Evolutionary conservation across 1,284 basidiomycete species (phyloP).

Genomic region (Leccinum solheimii): DNA sequence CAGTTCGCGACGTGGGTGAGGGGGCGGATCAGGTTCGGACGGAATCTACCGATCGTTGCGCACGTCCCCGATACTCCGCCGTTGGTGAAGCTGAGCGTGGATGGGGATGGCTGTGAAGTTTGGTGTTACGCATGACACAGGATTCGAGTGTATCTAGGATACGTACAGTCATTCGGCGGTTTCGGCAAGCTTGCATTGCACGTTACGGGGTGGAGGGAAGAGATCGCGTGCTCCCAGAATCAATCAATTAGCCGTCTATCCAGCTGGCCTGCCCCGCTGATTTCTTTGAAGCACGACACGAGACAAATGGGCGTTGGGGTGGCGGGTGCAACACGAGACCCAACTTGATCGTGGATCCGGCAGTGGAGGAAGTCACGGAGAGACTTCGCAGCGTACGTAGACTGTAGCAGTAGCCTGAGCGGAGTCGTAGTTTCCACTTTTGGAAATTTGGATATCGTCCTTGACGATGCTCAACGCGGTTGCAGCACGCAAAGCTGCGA

Average conservation of each 20-base stretch:
- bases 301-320: not conserved
- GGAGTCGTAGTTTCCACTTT: not conserved
- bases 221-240: not conserved
- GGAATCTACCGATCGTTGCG: conserved; percentile 34
- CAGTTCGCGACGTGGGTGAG: conserved; percentile 28
- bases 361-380: not conserved
- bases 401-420: too few species aligned
- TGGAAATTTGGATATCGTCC: not conserved
- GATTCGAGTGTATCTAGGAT: not conserved
- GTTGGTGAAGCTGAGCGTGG: conserved; percentile 19
- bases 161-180: not conserved
- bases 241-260: not conserved
- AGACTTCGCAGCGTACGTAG: conserved; percentile 1
- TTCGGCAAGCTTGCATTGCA: not conserved
- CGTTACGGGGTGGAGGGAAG: not conserved
- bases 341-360: too few species aligned
- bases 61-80: conserved; percentile 20
- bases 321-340: not conserved
- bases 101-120: conserved; percentile 22
- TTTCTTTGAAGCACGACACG: not conserved
- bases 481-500: conserved; percentile 30
- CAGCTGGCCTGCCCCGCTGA: not conserved
- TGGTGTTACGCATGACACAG: conserved; percentile 24
- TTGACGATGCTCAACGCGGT: conserved; percentile 30
- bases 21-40: conserved; percentile 29